Evolutionary conservation across 768 basidiomycete genomes (phyloP), one percentile per base, ranked within the genome.

Genomic region (Lepiota subincarnata): DNA sequence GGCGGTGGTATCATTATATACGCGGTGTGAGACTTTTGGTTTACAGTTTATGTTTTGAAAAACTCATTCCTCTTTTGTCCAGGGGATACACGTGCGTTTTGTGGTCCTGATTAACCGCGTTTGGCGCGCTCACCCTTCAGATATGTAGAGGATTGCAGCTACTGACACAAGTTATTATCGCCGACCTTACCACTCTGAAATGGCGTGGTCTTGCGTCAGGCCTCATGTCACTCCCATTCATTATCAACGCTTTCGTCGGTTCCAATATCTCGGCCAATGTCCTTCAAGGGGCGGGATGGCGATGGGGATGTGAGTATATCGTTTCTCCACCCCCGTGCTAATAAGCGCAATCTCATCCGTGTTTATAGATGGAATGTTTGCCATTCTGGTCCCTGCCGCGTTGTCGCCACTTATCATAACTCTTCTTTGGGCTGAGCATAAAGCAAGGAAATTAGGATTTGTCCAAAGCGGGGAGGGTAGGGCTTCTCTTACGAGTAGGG

Each of bases 241-340:
- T 86, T 55, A 70, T 86, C 64, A 86, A 86, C 63, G 81, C 73
- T 2, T 85, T 84, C 61, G 70, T 86, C 53, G 82, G 83, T n/a
- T 70, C 80, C n/a, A 82, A 81, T 60, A 76, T 86, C 44, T 73
- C 80, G n/a, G 62, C 80, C 6, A 68, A 68, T 55, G 68, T 78
- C 34, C 51, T 77, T 38, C 57, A 61, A 11, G 61, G 65, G 22
- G 67, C 70, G 19, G 78, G 80, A 6, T 87, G 85, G 85, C 67
- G 85, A 64, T 86, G 85, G 85, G 85, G 85, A 28, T 87, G 81
- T 82, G 61, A 42, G 82, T 77, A 45, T 55, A 45, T 50, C 44
- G 2, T 24, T 24, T 5, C 24, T 2, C 37, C 39, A 28, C 24
- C 24, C 2, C 37, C 39, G 31, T 13, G 39, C 56, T 39, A 13